These are phyloP conservation scores for Plasmodium gallinaceum DNA, from an alignment of 169 alveolate species.

Conservation along the genomic window DNA sequence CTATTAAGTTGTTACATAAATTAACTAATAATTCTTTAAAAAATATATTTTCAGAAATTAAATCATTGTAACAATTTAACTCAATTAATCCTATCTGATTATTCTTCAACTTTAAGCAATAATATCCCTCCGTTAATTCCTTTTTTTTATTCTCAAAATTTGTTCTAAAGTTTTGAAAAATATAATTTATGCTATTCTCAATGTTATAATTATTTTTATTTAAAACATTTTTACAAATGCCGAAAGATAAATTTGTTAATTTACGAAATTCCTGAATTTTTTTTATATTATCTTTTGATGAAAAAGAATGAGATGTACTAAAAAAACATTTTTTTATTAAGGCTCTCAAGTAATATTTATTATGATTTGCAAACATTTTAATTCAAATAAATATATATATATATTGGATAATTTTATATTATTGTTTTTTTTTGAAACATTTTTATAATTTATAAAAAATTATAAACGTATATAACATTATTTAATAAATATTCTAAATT, in stretches of 20 bases:
- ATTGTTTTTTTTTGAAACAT: neutral
- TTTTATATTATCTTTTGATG: constrained; percentile 35
- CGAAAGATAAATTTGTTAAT: constrained; percentile 52
- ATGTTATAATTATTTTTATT: constrained; percentile 63
- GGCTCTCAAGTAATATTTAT: neutral
- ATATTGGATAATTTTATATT: neutral
- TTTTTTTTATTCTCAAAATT: constrained; percentile 33
- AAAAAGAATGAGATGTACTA: constrained; percentile 13
- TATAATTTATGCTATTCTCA: constrained; percentile 55
- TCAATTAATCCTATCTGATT: constrained; percentile 39
- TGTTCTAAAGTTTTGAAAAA: constrained; percentile 56
- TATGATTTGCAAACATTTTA: constrained; percentile 13
- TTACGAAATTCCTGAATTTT: constrained; percentile 69
- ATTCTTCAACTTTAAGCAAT: constrained; percentile 35
- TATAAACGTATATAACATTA: neutral
- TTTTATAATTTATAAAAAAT: neutral
- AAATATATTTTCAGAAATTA: constrained; percentile 61
- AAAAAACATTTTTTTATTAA: constrained; percentile 18
- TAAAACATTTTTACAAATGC: constrained; percentile 58
- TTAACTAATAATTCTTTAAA: constrained; percentile 72
- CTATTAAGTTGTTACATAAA: constrained; percentile 42
- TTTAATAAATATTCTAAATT: no score
- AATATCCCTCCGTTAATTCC: constrained; percentile 68
- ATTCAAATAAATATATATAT: neutral
- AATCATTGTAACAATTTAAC: constrained; percentile 54